phyloP scores from a whole-genome alignment of 2,329 filamentous ascomycete genomes.

The Sarocladium brachiariae region DNA sequence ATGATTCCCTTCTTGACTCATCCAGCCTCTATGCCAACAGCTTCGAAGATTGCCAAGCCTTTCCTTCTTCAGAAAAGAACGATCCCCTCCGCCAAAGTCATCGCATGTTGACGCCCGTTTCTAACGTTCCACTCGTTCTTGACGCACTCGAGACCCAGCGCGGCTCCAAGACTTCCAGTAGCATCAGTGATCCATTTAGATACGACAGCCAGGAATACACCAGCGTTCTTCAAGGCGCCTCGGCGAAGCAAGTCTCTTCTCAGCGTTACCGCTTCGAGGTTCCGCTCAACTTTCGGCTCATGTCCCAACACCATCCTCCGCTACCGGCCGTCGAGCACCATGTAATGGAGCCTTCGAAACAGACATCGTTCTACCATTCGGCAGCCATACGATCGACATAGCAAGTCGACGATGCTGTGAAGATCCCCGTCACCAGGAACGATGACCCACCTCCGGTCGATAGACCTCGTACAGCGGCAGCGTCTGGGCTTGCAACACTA shows the following conservation, averaged over 20 bases:
- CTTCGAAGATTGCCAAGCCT: slow-evolving; percentile 10
- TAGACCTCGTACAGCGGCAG: neutral
- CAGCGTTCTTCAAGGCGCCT: slow-evolving; percentile 23
- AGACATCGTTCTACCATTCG: slow-evolving; percentile 28
- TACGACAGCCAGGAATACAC: slow-evolving; percentile 36
- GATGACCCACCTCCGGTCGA: neutral
- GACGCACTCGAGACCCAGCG: slow-evolving; percentile 4
- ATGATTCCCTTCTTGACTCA: slow-evolving; percentile 20
- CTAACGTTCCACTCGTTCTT: neutral
- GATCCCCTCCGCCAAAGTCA: neutral
- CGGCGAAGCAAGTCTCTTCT: no score
- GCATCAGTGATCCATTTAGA: slow-evolving; percentile 35
- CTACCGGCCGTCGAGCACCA: neutral
- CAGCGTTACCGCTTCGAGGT: slow-evolving; percentile 3
- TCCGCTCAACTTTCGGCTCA: neutral
- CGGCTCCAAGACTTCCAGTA: slow-evolving; percentile 25
- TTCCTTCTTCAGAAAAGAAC: slow-evolving; percentile 5
- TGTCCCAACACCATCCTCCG: neutral
- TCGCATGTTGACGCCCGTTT: neutral
- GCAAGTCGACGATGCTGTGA: slow-evolving; percentile 33
- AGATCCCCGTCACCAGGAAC: slow-evolving; percentile 24
- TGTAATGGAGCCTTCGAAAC: neutral
- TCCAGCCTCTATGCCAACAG: slow-evolving; percentile 22
- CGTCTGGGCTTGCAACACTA: neutral
- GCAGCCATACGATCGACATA: slow-evolving; percentile 31